Evolutionary conservation across 2,329 filamentous ascomycete genomes (phyloP), one percentile per base, ranked within the genome.

Genomic region (Cryphonectria japonica): DNA sequence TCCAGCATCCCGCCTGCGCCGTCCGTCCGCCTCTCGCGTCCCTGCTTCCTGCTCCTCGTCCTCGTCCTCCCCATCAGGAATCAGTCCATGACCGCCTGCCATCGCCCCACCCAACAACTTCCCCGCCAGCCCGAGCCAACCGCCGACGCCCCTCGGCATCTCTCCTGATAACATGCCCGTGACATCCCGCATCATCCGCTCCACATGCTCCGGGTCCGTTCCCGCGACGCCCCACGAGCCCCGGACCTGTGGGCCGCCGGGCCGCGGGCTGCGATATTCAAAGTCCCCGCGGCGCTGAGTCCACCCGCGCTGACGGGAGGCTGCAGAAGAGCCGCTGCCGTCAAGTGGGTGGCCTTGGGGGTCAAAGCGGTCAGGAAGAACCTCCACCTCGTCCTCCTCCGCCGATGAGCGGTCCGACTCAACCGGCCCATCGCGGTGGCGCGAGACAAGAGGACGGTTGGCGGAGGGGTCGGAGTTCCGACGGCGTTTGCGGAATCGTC

Each of bases 341-440:
- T 81, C 78, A 1, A 87, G 74, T 0, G 81, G 83, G 16, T 77
- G 79, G 1, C 85, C 85, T 1, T 82, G 74, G 0, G 75, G 69
- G 71, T 87, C 84, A 66, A 87, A 87, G 0, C 85, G 82, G 67
- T 84, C 82, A 0, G 85, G 85, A 0, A 87, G 76, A 2, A 79
- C 73, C 73, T 87, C 85, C 1, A 86, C 75, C 0, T 80, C 78
- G 3, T 81, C 80, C 8, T 83, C 76, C 0, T 82, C 78, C 3
- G 76, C 34, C 8, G 69, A 71, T 4, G 71, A 72, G 54, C 69
- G 77, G 13, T 81, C 80, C 1, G 78, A 78, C 41, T 77, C 77
- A 1, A 75, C 71, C 1, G 68, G 67, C 16, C 74, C 72, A 2
- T 1, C 76, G 72, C 63, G 75, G 14, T 72, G 76, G 19, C 74